A percentile compares a stretch with the other conserved stretches of the same genome.
phyloP scores from a whole-genome alignment of 2,329 filamentous ascomycete species.

The Ramularia collo-cygni region DNA sequence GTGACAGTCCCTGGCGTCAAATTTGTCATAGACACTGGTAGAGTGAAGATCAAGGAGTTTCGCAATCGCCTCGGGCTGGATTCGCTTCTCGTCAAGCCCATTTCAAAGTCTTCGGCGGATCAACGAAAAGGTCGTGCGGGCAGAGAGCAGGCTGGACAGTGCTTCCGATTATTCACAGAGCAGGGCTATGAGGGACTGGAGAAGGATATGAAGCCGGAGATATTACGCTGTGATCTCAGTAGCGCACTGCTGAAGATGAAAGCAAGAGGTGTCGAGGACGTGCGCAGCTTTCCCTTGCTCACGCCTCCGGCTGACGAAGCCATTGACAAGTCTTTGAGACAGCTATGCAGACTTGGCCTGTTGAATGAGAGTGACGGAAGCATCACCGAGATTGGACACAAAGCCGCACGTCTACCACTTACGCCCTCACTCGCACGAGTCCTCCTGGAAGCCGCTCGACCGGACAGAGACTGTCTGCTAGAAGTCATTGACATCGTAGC shows the following conservation, averaged over 20 bases:
- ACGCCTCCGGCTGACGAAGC: constrained; percentile 71
- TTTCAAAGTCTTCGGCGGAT: constrained; percentile 88
- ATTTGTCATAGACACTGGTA: constrained; percentile 87
- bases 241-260: constrained; percentile 90
- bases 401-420: constrained; percentile 77
- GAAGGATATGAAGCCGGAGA: constrained; percentile 76
- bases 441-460: constrained; percentile 67
- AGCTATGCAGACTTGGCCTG: constrained; percentile 72
- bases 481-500: constrained; percentile 81
- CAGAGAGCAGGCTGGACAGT: constrained; percentile 84
- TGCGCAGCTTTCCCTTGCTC: constrained; percentile 76
- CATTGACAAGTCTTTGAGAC: constrained; percentile 73
- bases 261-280: constrained; percentile 75
- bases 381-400: constrained; percentile 66
- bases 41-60: constrained; percentile 91
- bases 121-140: constrained; percentile 89
- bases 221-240: constrained; percentile 80
- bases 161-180: constrained; percentile 82
- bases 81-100: constrained; percentile 80
- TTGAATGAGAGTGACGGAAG: constrained; percentile 60
- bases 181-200: constrained; percentile 63
- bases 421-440: constrained; percentile 75
- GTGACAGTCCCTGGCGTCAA: constrained; percentile 91
- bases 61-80: constrained; percentile 78
- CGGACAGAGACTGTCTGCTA: constrained; percentile 64